A percentile compares a stretch with the other conserved stretches of the same genome.
phyloP scores from a whole-genome alignment of 1,284 basidiomycete genomes.

The Macrocystidia cucumis region DNA sequence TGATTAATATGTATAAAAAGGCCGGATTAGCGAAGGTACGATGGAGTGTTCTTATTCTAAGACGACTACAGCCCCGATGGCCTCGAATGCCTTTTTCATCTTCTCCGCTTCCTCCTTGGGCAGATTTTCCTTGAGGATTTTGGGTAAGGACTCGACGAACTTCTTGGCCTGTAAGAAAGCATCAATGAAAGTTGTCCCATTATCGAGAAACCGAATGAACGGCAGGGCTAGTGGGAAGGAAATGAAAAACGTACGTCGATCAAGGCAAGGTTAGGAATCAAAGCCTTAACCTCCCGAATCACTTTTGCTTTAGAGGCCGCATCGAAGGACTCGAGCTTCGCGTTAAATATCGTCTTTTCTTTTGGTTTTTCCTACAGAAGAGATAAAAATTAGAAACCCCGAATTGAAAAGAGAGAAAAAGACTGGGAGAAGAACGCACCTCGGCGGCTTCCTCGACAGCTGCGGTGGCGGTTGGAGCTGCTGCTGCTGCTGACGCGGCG shows the following conservation, averaged over 20 bases:
- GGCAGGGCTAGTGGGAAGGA: background rate
- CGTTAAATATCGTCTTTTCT: slow-evolving; percentile 97
- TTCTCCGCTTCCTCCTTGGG: slow-evolving; percentile 99
- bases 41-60: slow-evolving; percentile 49
- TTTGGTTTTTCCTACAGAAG: slow-evolving; percentile 85
- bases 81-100: slow-evolving; percentile 86
- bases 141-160: slow-evolving; percentile 95
- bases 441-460: slow-evolving; percentile 61
- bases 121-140: slow-evolving; percentile 92
- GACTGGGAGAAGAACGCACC: no score
- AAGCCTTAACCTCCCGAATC: slow-evolving; percentile 95
- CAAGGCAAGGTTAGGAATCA: slow-evolving; percentile 91
- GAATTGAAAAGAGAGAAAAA: slow-evolving; percentile 1
- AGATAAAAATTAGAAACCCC: slow-evolving; percentile 4
- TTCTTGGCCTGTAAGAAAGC: slow-evolving; percentile 81
- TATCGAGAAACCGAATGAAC: slow-evolving; percentile 7
- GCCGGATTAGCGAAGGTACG: background rate
- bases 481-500: slow-evolving; percentile 55
- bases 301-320: slow-evolving; percentile 91
- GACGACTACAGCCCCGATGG: slow-evolving; percentile 82
- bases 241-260: slow-evolving; percentile 70
- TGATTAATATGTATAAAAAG: background rate
- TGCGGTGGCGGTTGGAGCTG: slow-evolving; percentile 45
- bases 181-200: slow-evolving; percentile 7
- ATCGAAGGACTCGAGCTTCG: slow-evolving; percentile 92